phyloP scores from a whole-genome alignment of 192 early-diverging fungal species.

The Jimgerdemannia lactiflua region DNA sequence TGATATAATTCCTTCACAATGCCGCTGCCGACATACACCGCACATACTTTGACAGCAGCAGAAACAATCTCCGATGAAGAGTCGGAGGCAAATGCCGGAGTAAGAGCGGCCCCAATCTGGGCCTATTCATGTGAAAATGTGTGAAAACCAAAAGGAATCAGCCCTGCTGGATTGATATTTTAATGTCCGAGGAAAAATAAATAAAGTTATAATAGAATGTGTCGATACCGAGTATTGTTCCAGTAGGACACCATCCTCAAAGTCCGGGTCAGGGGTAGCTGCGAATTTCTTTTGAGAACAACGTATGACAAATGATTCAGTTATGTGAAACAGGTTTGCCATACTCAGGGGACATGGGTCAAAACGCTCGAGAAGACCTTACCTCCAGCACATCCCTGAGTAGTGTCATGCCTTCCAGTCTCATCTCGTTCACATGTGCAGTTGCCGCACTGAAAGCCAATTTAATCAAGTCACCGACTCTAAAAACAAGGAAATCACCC shows the following conservation, averaged over 20 bases:
- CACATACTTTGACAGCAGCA: conserved; percentile 77
- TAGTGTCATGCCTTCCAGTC: conserved; percentile 76
- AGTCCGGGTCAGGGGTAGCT: conserved; percentile 83
- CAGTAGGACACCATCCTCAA: conserved; percentile 76
- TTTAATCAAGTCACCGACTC: conserved; percentile 83
- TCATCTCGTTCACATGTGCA: conserved; percentile 65
- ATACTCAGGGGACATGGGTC: not conserved
- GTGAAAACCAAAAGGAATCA: not conserved
- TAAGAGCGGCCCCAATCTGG: conserved; percentile 89
- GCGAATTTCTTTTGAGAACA: conserved; percentile 9
- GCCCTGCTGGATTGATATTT: not conserved
- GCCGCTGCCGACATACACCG: conserved; percentile 84
- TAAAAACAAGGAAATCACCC: conserved; percentile 71
- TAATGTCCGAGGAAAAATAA: not conserved
- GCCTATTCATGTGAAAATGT: conserved; percentile 38
- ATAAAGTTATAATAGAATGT: not conserved
- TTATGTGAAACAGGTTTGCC: not conserved
- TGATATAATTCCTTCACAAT: conserved; percentile 79
- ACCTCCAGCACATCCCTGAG: conserved; percentile 75
- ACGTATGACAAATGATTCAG: not conserved
- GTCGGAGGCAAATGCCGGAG: conserved; percentile 78
- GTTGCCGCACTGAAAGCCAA: conserved; percentile 90
- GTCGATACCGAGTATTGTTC: conserved; percentile 73
- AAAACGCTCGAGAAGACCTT: not conserved
- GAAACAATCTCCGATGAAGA: conserved; percentile 71